Base-by-base conservation (phyloP, 1,284 basidiomycete genomes). In the Melanopsichium pennsylvanicum region DNA sequence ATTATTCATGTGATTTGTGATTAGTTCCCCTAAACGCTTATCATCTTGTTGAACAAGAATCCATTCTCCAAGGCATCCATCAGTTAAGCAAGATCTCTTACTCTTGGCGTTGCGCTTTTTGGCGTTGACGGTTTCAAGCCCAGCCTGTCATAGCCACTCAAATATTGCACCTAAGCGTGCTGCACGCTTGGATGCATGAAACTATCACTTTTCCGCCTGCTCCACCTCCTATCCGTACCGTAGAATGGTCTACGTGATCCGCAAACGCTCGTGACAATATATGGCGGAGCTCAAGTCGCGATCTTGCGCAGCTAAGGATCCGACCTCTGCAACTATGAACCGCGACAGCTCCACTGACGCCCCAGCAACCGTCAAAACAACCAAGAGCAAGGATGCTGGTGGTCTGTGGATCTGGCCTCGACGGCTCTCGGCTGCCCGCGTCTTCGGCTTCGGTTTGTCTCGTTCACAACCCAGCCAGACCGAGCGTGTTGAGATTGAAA, bases 361-460 rank as follows among this genome's bases (percentile, higher is more conserved):
- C 25, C 26, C 45, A 11, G 12, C 13, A 10, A 19, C 6, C 5
- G 35, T 37, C 15, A 38, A 29, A 15, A 39, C n/a, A 9, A 12
- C 27, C 5, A 54, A 34, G 29, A 25, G 19, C 16, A 56, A 43
- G 38, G 34, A 43, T 10, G 44, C 41, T 4, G 36, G 51, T 19
- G 51, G 51, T n/a, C 26, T 51, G 11, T 54, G 51, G 51, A 54
- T 45, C 22, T 54, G 51, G 51, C 51, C 51, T 13, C 42, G 51
- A 21, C 31, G 42, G 10, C 42, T 31, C 19, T 34, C 49, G 29
- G 40, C 26, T 15, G 40, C 40, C 8, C 49, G 49, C 23, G 40
- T 51, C 27, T 51, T 51, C 21, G 19, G 33, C 40, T 51, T 43
- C 9, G 34, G 39, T 13, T 16, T 32, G 23, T 27, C 33, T 18